Evolutionary conservation across 495 filamentous ascomycete genomes (phyloP), one percentile per base, ranked within the genome.

Genomic region (Beverwykella pulmonaria): DNA sequence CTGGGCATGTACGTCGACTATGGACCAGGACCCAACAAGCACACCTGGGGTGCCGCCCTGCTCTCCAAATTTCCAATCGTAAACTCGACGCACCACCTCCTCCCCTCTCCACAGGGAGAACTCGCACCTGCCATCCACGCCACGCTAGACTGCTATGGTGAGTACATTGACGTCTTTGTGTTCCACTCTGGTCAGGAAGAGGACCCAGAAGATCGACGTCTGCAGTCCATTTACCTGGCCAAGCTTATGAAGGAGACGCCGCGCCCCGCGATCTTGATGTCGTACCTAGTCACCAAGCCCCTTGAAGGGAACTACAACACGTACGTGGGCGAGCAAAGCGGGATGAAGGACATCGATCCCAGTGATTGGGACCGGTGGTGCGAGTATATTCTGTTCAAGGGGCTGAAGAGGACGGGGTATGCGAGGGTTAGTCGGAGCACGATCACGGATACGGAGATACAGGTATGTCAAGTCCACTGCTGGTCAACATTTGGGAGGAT

Each of bases 131-230:
- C 95, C 30, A 97, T 99, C 68, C 88, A 97, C 69, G 95, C 95
- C 15, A 97, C 93, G 1, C 82, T 99, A 19, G 92, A 98, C 74
- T 86, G 90, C 68, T 97, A 99, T 74, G 95, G 92, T 26, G 87
- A 92, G 74, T 78, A 90, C 69, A 83, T 98, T 34, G 95, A 99
- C 70, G 91, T 98, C 5, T 90, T 97, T 59, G 94, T 99, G 57
- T 99, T 99, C 86, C 95, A 99, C 79, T 98, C 94, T 14, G 95
- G 95, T 20, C 95, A 99, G 74, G 95, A 99, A 77, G 95, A 99
- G 76, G 95, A 99, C 70, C 87, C 88, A 0, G 93, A 98, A 71
- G 95, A 99, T 71, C 88, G 95, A 61, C 86, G 92, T 23, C 84
- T 94, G 52, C 95, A 99, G 80, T 82, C 86, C 2, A 87, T 92